Base-by-base conservation (phyloP, 2,329 filamentous ascomycete genomes). In the Cryphonectria japonica region DNA sequence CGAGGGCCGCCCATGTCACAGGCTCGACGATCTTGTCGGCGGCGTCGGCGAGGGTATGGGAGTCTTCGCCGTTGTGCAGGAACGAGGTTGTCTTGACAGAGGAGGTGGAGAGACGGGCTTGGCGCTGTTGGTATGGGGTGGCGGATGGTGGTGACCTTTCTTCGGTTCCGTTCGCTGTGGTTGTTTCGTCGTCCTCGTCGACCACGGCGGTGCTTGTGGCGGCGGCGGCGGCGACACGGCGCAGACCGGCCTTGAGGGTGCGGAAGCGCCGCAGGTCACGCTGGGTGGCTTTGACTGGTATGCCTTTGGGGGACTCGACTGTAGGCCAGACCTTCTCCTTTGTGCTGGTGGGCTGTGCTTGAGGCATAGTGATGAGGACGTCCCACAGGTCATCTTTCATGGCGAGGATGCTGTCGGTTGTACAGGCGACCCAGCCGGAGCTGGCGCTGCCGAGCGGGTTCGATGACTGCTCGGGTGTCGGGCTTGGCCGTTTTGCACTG, bases 301-400 rank as follows among this genome's bases (percentile, higher is more conserved):
- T 84, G 5, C 91, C 90, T 67, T 88, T 85, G 3, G 89, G 86
- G 50, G 85, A 87, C 77, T 93, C 90, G 32, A 98, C 88, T 3
- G 87, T 89, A 0, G 95, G 95, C 91, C 94, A 98, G 26, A 87
- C 82, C 75, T 86, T 90, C 74, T 88, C 85, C 37, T 85, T 83
- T 9, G 87, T 87, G 61, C 89, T 83, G 68, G 87, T 83, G 3
- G 88, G 82, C 75, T 91, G 84, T 7, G 86, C 80, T 0, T 89
- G 86, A 0, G 94, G 93, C 77, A 98, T 87, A 68, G 93, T 93
- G 72, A 98, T 91, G 54, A 98, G 87, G 76, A 98, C 86, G 78
- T 99, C 96, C 85, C 94, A 98, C 2, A 99, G 87, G 2, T 92
- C 88, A 66, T 91, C 88, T 82, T 98, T 98, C 80, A 93, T 92